Percentiles rank a stretch among this genome's conserved stretches.
Evolutionary conservation across 2,329 filamentous ascomycete species (phyloP).

Genomic region (Aspergillus candidus): DNA sequence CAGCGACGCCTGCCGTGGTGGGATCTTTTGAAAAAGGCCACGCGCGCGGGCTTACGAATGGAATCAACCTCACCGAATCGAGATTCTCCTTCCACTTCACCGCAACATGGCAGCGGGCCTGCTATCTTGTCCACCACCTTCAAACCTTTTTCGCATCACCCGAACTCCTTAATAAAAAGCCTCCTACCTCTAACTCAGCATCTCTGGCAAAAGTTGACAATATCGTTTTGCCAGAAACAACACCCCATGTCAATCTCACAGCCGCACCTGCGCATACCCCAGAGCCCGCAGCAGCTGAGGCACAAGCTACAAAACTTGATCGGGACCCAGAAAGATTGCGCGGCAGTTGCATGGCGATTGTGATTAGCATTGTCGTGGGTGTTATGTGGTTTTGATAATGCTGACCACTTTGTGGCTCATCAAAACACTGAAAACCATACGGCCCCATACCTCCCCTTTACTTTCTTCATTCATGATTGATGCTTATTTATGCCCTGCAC

Average conservation of each 20-base stretch:
- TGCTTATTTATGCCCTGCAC: too few relatives aligned
- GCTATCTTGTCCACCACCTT: slow-evolving; percentile 14
- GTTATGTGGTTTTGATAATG: slow-evolving; percentile 31
- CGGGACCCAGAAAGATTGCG: slow-evolving; percentile 23
- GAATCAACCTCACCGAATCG: not conserved
- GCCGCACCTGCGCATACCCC: slow-evolving; percentile 4
- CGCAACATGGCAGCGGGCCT: slow-evolving; percentile 31
- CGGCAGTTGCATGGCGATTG: slow-evolving; percentile 34
- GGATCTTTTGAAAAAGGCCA: too few relatives aligned
- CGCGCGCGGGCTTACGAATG: too few relatives aligned
- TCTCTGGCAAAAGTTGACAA: too few relatives aligned
- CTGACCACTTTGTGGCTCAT: too few relatives aligned
- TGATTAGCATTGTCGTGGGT: slow-evolving; percentile 31
- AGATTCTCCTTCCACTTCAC: slow-evolving; percentile 10
- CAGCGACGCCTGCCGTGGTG: too few relatives aligned
- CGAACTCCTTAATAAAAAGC: not conserved
- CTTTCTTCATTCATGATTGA: too few relatives aligned
- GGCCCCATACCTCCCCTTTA: too few relatives aligned
- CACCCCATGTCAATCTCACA: slow-evolving; percentile 2
- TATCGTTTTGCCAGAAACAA: not conserved
- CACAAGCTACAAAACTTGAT: slow-evolving; percentile 19
- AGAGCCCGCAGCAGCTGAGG: slow-evolving; percentile 14
- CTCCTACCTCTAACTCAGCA: not conserved
- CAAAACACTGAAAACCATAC: too few relatives aligned
- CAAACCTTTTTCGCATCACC: slow-evolving; percentile 4